These are phyloP conservation scores for Neopestalotiopsis sp. DNA, from an alignment of 2,329 filamentous ascomycete genomes.

Conservation along the genomic window DNA sequence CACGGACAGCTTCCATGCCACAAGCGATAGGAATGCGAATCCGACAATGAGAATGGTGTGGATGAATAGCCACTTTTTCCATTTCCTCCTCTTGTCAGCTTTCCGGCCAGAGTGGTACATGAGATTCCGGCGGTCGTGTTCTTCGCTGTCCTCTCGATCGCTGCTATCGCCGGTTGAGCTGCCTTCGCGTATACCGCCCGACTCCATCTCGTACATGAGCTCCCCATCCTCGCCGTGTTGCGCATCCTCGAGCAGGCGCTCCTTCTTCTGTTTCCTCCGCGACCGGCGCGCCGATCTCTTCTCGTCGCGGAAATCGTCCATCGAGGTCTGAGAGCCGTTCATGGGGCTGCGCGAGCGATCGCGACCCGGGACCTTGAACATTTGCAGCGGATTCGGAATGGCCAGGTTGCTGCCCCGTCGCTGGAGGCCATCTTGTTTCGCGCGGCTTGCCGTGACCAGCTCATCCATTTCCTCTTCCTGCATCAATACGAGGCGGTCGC, in stretches of 20 bases:
- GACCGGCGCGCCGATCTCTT: constrained; percentile 55
- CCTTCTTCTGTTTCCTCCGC: constrained; percentile 58
- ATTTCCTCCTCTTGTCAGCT: constrained; percentile 55
- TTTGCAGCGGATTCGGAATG: constrained; percentile 52
- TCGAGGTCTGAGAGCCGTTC: constrained; percentile 44
- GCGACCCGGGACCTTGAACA: constrained; percentile 45
- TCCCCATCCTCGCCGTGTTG: constrained; percentile 71
- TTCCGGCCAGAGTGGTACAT: constrained; percentile 53
- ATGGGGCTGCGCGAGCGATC: constrained; percentile 27
- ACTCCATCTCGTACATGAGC: constrained; percentile 80
- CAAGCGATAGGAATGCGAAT: constrained; percentile 59
- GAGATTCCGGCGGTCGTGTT: constrained; percentile 60
- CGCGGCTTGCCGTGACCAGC: constrained; percentile 59
- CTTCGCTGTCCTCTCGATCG: constrained; percentile 63
- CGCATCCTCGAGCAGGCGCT: constrained; percentile 56
- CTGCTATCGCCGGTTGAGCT: constrained; percentile 67
- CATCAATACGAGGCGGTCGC: constrained; percentile 73
- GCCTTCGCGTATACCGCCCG: constrained; percentile 72
- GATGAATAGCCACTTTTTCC: constrained; percentile 59
- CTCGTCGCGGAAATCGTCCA: constrained; percentile 54
- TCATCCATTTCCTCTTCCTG: constrained; percentile 76
- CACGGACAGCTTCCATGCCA: constrained; percentile 64
- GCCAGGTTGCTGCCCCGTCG: constrained; percentile 55
- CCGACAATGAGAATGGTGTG: constrained; percentile 56
- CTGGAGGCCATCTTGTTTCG: constrained; percentile 42